Conservation (phyloP, 148 eudicot genomes). For the Talinum fruticosum region DNA sequence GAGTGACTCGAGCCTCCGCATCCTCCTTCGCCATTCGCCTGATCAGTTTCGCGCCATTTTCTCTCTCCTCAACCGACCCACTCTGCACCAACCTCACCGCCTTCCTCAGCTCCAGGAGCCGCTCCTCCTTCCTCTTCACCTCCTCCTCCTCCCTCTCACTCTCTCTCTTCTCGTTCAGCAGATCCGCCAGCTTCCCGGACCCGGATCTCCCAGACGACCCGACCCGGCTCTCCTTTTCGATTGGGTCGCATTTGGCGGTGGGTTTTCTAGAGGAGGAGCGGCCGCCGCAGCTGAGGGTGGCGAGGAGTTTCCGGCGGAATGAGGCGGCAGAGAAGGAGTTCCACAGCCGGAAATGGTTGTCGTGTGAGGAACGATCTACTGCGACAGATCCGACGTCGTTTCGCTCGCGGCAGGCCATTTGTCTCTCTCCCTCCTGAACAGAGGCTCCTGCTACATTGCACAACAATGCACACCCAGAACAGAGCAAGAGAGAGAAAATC, state of each 20-base stretch:
- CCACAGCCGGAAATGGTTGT: conserved; percentile 34
- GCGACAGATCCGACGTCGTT: conserved; percentile 37
- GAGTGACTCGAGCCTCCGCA: conserved; percentile 49
- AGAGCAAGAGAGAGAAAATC: conserved; percentile 4
- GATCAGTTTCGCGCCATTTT: conserved; percentile 49
- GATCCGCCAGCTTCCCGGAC: conserved; percentile 46
- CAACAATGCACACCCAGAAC: background rate
- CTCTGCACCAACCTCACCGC: conserved; percentile 50
- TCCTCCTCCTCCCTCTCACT: conserved; percentile 17
- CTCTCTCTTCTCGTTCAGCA: conserved; percentile 44
- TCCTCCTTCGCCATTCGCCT: conserved; percentile 71
- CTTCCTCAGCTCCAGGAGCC: conserved; percentile 49
- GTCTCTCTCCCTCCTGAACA: no score
- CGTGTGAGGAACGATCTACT: conserved; percentile 15
- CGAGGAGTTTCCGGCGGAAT: conserved; percentile 47
- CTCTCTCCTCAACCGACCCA: conserved; percentile 34
- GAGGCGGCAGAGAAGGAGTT: conserved; percentile 35
- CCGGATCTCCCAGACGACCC: conserved; percentile 18
- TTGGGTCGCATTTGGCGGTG: background rate
- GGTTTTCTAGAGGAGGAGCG: conserved; percentile 2
- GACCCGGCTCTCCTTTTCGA: conserved; percentile 27
- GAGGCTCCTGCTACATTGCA: no score
- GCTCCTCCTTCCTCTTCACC: conserved; percentile 48
- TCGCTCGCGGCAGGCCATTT: conserved; percentile 13
- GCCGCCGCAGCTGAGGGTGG: conserved; percentile 59